These are phyloP conservation scores for Pythium catenulatum DNA, from an alignment of 352 stramenopile species.

Conservation along the genomic window DNA sequence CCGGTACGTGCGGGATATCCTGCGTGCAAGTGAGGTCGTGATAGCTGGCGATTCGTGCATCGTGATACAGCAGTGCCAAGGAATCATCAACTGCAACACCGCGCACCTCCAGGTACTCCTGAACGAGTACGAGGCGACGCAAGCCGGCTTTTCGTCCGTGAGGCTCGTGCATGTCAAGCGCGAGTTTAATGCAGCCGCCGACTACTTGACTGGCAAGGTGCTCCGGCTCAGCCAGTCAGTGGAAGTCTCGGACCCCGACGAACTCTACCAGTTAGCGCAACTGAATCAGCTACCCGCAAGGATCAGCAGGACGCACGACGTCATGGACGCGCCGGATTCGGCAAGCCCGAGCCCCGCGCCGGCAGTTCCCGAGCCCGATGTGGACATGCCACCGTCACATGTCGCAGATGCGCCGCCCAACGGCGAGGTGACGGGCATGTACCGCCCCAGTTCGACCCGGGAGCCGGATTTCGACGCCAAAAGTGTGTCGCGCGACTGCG, in stretches of 20 bases:
- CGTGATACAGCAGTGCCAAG: conserved; percentile 33
- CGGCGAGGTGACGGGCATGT: too few relatives aligned
- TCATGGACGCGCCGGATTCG: neutral
- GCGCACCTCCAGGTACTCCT: conserved; percentile 35
- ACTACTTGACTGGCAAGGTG: conserved; percentile 23
- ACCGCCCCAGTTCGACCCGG: too few relatives aligned
- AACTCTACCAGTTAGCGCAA: neutral
- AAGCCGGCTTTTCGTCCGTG: neutral
- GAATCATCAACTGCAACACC: conserved; percentile 19
- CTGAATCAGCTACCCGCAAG: conserved; percentile 1
- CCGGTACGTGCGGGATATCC: neutral
- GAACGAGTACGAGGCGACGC: neutral
- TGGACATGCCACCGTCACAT: too few relatives aligned
- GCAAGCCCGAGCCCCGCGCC: too few relatives aligned
- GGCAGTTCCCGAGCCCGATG: too few relatives aligned
- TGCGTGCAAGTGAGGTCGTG: neutral
- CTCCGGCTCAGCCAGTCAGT: neutral
- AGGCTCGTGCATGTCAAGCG: conserved; percentile 46
- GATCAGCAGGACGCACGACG: neutral
- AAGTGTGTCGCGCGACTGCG: too few relatives aligned
- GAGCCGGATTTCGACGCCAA: too few relatives aligned
- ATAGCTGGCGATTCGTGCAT: conserved; percentile 31
- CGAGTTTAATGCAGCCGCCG: conserved; percentile 44
- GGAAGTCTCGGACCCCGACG: neutral
- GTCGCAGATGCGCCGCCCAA: too few relatives aligned